Base-by-base conservation (phyloP, 306 rosid species). In the Acacia confusa region DNA sequence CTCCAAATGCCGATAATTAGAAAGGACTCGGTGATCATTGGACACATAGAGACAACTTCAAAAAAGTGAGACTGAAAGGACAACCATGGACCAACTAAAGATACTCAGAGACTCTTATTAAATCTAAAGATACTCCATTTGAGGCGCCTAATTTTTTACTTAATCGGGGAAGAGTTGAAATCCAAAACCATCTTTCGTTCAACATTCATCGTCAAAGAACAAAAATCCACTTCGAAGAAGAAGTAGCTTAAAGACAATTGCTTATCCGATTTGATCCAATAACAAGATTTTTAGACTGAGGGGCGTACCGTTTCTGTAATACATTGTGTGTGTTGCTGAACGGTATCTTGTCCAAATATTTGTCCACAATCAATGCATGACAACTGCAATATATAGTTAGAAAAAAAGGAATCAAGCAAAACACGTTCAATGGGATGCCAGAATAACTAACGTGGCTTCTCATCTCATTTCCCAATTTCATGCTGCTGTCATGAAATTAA, bases 301-400 rank as follows among this genome's bases (percentile, higher is more conserved):
- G 82, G 57, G 65, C 89, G 28, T 81, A 95, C 99, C 85, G 92
- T 90, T 87, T 95, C 98, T 0, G 98, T 89, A 10, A 95, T 93
- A 66, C 98, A 95, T 77, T 93, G 99, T 9, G 93, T 92, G 79
- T 95, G 98, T 13, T 87, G 82, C 80, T 89, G 96, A 66, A 93
- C 99, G 32, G 87, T 85, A 80, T 90, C 92, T 50, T 86, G 90
- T 45, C 94, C 93, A 67, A 95, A 95, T 15, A 79, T 90, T 84
- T 89, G 83, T 22, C 98, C 98, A 64, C 97, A 95, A 55, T 95
- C 98, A 80, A 95, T 95, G 85, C 99, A 95, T 7, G 99, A 95
- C 27, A 95, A 78, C 99, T 93, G 90, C 85, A 79, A n/a, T 19
- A 85, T 55, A 82, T 3, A 43, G 7, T 44, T 17, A 73, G 64